A percentile compares a stretch with the other conserved stretches of the same genome.
Evolutionary conservation across 2,329 filamentous ascomycete species (phyloP).

Genomic region (Chalara sp.): DNA sequence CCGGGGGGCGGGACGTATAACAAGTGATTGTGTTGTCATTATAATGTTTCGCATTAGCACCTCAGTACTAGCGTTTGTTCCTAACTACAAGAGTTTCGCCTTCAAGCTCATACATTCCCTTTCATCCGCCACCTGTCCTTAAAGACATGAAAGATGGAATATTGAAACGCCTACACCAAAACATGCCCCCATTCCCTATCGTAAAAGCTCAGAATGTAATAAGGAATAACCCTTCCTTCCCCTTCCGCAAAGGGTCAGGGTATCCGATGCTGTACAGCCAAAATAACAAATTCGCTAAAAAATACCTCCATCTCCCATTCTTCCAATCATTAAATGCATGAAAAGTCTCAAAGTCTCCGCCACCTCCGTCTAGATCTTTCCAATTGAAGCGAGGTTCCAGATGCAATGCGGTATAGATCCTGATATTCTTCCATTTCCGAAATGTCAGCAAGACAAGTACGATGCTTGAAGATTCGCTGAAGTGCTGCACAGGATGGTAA

Average conservation of each 20-base stretch:
- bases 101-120: neutral
- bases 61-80: neutral
- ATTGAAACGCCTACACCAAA: no score
- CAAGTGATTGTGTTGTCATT: neutral
- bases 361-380: conserved; percentile 1
- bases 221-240: no score
- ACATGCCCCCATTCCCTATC: no score
- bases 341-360: neutral
- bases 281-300: no score
- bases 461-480: conserved; percentile 22
- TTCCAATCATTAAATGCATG: conserved; percentile 4
- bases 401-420: conserved; percentile 11
- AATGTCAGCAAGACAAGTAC: conserved; percentile 9
- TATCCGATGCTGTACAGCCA: no score
- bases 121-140: neutral
- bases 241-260: no score
- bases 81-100: neutral
- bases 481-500: conserved; percentile 15
- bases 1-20: no score
- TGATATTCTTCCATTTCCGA: conserved; percentile 8
- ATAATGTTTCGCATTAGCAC: neutral
- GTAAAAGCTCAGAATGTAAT: no score
- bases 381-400: conserved; percentile 12
- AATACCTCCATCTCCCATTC: no score
- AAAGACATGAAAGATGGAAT: neutral